phyloP scores from a whole-genome alignment of 306 rosid species.

The Vachellia collinsii region DNA sequence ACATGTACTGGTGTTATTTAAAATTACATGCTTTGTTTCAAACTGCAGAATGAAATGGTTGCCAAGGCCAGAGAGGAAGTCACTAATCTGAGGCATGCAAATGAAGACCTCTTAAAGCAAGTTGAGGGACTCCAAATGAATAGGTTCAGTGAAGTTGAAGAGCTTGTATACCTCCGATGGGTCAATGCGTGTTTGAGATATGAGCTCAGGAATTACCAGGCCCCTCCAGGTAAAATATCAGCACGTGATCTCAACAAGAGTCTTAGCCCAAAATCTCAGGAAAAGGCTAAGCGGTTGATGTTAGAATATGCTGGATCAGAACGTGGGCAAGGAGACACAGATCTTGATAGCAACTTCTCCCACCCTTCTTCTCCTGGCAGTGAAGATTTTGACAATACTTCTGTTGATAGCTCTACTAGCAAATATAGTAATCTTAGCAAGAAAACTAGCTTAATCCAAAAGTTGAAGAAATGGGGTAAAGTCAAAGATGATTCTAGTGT shows the following conservation, averaged over 20 bases:
- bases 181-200: slow-evolving; percentile 93
- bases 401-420: slow-evolving; percentile 77
- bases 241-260: slow-evolving; percentile 88
- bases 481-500: slow-evolving; percentile 75
- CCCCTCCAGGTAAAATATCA: slow-evolving; percentile 74
- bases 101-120: slow-evolving; percentile 87
- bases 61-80: slow-evolving; percentile 66
- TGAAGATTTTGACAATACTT: slow-evolving; percentile 92
- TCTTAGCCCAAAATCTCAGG: slow-evolving; percentile 87
- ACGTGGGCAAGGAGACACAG: slow-evolving; percentile 96
- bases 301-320: slow-evolving; percentile 93
- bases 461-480: slow-evolving; percentile 88
- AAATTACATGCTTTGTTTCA: slow-evolving; percentile 29
- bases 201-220: slow-evolving; percentile 77
- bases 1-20: slow-evolving; percentile 5
- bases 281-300: slow-evolving; percentile 88
- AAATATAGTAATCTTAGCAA: slow-evolving; percentile 71
- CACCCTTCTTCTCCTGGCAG: slow-evolving; percentile 99
- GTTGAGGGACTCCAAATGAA: slow-evolving; percentile 96
- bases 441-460: slow-evolving; percentile 79
- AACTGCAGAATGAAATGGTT: slow-evolving; percentile 77
- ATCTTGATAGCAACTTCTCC: slow-evolving; percentile 89
- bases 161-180: slow-evolving; percentile 97
- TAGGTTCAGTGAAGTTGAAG: slow-evolving; percentile 93
- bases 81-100: slow-evolving; percentile 67